A percentile compares a stretch with the other conserved stretches of the same genome.
Evolutionary conservation across 495 filamentous ascomycete species (phyloP).

Genomic region (Trichoderma erinaceum): DNA sequence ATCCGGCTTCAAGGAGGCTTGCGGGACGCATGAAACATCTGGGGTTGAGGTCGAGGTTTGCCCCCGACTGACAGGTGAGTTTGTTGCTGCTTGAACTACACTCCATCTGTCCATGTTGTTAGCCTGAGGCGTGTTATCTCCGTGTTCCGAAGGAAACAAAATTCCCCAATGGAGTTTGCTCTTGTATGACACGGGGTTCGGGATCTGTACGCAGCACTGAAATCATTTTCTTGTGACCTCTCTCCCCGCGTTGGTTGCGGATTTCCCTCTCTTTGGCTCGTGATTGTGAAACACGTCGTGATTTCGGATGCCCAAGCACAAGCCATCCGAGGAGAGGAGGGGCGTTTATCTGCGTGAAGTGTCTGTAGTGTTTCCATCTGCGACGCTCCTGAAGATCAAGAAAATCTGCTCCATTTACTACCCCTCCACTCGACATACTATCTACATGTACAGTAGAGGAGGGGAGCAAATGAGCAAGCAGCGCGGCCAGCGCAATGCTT

Average conservation of each 20-base stretch:
- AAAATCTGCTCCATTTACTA: background rate
- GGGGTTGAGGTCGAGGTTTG: background rate
- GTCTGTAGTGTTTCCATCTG: background rate
- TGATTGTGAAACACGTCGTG: background rate
- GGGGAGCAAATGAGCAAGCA: too few species aligned
- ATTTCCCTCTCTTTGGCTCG: background rate
- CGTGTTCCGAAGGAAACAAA: too few species aligned
- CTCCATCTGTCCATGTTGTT: too few species aligned
- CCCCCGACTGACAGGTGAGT: background rate
- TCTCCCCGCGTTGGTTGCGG: background rate
- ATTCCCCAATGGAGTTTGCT: background rate
- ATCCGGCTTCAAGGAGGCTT: background rate
- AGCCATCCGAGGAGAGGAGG: background rate
- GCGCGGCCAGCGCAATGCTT: too few species aligned
- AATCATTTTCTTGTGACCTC: too few species aligned
- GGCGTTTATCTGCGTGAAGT: background rate
- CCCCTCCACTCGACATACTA: background rate
- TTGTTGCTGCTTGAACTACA: background rate
- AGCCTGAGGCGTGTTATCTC: too few species aligned
- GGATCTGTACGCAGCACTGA: too few species aligned
- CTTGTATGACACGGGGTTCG: background rate
- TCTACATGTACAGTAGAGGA: too few species aligned
- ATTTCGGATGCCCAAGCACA: background rate
- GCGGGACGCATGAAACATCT: conserved; percentile 10
- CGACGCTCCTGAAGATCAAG: conserved; percentile 3